Conservation (phyloP, 2,329 filamentous ascomycete species). For the Triangularia verruculosa region DNA sequence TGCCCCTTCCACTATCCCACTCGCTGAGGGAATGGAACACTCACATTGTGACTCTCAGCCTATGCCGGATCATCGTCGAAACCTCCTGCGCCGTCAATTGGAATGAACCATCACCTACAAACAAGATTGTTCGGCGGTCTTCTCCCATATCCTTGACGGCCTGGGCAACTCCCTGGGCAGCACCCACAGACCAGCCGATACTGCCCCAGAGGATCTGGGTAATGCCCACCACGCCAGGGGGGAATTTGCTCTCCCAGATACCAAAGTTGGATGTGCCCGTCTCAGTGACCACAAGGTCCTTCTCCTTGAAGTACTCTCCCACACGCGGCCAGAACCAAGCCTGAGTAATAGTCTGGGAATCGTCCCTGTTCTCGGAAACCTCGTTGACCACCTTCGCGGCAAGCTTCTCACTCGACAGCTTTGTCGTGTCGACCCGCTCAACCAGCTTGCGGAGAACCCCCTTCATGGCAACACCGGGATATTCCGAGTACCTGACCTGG, state of each 20-base stretch:
- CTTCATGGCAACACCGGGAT: slow-evolving; percentile 73
- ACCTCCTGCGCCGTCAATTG: slow-evolving; percentile 83
- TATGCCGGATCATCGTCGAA: slow-evolving; percentile 75
- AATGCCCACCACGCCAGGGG: slow-evolving; percentile 71
- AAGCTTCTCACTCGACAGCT: slow-evolving; percentile 52
- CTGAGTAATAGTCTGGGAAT: slow-evolving; percentile 56
- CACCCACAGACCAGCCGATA: slow-evolving; percentile 60
- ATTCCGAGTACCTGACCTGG: slow-evolving; percentile 73
- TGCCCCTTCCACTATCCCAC: neutral
- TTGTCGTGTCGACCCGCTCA: slow-evolving; percentile 53
- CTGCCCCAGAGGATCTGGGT: slow-evolving; percentile 75
- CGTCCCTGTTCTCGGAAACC: slow-evolving; percentile 41
- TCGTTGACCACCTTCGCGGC: slow-evolving; percentile 55
- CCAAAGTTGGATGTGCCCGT: slow-evolving; percentile 88
- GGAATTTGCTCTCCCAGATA: slow-evolving; percentile 82
- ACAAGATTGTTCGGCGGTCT: slow-evolving; percentile 69
- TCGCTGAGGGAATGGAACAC: slow-evolving; percentile 27
- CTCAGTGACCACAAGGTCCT: slow-evolving; percentile 80
- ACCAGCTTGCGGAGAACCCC: slow-evolving; percentile 72
- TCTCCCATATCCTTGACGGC: slow-evolving; percentile 64
- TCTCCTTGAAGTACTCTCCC: slow-evolving; percentile 61
- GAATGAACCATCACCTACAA: slow-evolving; percentile 86
- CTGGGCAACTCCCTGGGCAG: slow-evolving; percentile 64
- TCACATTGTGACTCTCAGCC: slow-evolving; percentile 73
- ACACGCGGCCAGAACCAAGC: slow-evolving; percentile 75